Evolutionary conservation across 2,329 filamentous ascomycete genomes (phyloP).

Genomic region (Neonectria sp.): DNA sequence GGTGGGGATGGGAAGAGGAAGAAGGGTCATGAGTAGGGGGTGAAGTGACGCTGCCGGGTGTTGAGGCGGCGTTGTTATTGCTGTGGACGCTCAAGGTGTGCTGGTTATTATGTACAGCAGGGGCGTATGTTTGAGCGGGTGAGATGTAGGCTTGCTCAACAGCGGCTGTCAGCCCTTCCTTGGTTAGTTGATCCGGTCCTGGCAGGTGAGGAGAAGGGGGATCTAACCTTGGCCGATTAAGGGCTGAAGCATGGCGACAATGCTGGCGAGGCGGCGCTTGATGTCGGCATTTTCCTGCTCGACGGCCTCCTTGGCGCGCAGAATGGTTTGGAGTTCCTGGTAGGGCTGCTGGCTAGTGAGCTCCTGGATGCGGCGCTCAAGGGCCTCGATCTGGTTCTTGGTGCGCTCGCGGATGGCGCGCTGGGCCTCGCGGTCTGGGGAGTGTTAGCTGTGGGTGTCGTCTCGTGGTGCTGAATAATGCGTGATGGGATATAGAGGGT

Average conservation of each 20-base stretch:
- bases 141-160: constrained; percentile 52
- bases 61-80: constrained; percentile 47
- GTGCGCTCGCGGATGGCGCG: constrained; percentile 88
- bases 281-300: constrained; percentile 87
- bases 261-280: constrained; percentile 75
- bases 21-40: constrained; percentile 42
- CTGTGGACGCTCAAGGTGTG: constrained; percentile 35
- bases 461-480: constrained; percentile 4
- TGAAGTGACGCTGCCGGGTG: constrained; percentile 44
- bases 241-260: constrained; percentile 76
- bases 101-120: constrained; percentile 40
- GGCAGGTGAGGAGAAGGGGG: background rate
- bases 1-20: constrained; percentile 25
- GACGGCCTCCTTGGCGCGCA: constrained; percentile 82
- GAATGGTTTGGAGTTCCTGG: constrained; percentile 83
- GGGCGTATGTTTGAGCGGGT: constrained; percentile 48
- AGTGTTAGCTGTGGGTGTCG: constrained; percentile 34
- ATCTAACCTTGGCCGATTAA: constrained; percentile 59
- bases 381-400: constrained; percentile 81
- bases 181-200: constrained; percentile 18
- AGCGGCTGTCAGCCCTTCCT: constrained; percentile 35
- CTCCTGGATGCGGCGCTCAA: constrained; percentile 81
- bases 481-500: background rate
- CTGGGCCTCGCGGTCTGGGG: constrained; percentile 85
- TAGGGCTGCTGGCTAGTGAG: constrained; percentile 86